Evolutionary conservation across 345 rosid species (phyloP).

Genomic region (Theobroma cacao): DNA sequence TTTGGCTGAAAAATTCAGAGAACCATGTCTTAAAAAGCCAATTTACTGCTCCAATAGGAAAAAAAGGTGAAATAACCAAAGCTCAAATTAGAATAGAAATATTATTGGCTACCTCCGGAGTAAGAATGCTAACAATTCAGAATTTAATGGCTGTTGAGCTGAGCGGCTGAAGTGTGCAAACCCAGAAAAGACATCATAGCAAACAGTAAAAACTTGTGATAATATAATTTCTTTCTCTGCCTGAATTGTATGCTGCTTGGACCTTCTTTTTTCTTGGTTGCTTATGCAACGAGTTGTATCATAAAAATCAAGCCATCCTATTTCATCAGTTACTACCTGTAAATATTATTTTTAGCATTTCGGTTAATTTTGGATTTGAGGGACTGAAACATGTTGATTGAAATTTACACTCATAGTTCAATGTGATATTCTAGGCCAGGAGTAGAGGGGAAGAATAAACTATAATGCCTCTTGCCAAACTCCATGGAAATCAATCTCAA

Average conservation of each 20-base stretch:
- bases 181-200: slow-evolving; percentile 74
- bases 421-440: neutral
- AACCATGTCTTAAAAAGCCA: slow-evolving; percentile 12
- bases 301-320: slow-evolving; percentile 73
- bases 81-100: neutral
- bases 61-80: neutral
- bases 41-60: neutral
- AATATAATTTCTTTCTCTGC: slow-evolving; percentile 69
- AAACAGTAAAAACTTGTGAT: slow-evolving; percentile 52
- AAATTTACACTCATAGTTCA: neutral
- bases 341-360: slow-evolving; percentile 1
- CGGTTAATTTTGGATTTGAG: neutral
- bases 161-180: slow-evolving; percentile 66
- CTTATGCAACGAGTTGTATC: slow-evolving; percentile 21
- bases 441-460: neutral
- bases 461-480: neutral
- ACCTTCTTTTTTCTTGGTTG: slow-evolving; percentile 43
- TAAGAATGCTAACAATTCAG: slow-evolving; percentile 51
- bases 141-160: slow-evolving; percentile 46
- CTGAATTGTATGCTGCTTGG: slow-evolving; percentile 49
- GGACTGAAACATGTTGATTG: neutral
- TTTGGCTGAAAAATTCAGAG: slow-evolving; percentile 45
- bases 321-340: slow-evolving; percentile 62
- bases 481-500: slow-evolving; percentile 1
- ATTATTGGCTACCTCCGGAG: slow-evolving; percentile 44